Evolutionary conservation across 345 rosid genomes (phyloP), one percentile per base, ranked within the genome.

Genomic region (Eucalyptus brandiana): DNA sequence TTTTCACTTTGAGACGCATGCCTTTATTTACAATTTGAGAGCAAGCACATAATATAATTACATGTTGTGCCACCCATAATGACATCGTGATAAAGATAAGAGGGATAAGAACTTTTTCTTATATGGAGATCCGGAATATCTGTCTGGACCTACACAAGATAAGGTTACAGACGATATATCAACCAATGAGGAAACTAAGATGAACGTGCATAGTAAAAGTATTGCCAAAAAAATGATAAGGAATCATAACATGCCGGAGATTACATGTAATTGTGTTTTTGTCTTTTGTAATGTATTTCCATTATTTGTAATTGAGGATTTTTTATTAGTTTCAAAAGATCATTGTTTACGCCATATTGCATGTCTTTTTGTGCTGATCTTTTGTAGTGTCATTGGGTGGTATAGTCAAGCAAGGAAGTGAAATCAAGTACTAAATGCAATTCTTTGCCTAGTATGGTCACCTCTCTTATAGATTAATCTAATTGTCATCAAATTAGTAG

Each of bases 41-140:
- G 62, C 62, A 56, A 23, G 6, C 62, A 56, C 28, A 56, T 56
- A 56, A 23, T 56, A 10, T 1, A 56, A 24, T 56, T 23, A 24
- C 13, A 23, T 56, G 60, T 56, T 56, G 62, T 56, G 28, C 62
- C 1, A 56, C 3, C 28, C 12, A 56, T 56, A 56, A 56, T 56
- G 28, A 56, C 30, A 56, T 24, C 0, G 1, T 24, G 62, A 56
- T 56, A 23, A 24, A 56, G 13, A 56, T 23, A 23, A 1, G 6
- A 56, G 62, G 30, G 62, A 56, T 56, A 56, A 56, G 30, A 56
- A 56, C 13, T 4, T 9, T 56, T 56, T 1, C 6, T 0, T 56
- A 56, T 56, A 56, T 23, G 6, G 62, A 56, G 30, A 24, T 56
- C 6, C 0, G 1, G 0, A 56, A 13, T 56, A 24, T 24, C 0